These are phyloP conservation scores for Scedosporium aurantiacum DNA, from an alignment of 2,329 filamentous ascomycete species.

Conservation along the genomic window DNA sequence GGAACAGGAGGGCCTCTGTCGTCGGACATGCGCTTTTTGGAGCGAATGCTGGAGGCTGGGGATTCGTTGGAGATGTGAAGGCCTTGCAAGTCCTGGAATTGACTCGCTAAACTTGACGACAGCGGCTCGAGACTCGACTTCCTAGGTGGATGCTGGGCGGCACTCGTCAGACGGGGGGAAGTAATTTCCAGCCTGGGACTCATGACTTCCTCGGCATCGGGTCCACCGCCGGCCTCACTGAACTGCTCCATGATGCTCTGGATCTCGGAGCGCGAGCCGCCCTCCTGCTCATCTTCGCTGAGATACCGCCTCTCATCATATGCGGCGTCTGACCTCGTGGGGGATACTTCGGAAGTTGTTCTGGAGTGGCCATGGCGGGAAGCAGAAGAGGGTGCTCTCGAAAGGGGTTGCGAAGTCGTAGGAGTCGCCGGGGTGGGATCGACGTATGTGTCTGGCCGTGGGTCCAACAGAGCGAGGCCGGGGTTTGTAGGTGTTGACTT, in stretches of 20 bases:
- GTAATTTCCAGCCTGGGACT: conserved; percentile 75
- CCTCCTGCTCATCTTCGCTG: conserved; percentile 55
- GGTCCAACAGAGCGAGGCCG: conserved; percentile 29
- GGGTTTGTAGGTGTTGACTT: conserved; percentile 20
- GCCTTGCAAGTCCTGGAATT: conserved; percentile 36
- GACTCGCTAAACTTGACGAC: conserved; percentile 36
- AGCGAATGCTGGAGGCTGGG: conserved; percentile 21
- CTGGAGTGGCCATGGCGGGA: conserved; percentile 31
- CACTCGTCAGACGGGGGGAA: conserved; percentile 61
- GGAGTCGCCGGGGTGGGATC: conserved; percentile 50
- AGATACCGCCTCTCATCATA: conserved; percentile 46
- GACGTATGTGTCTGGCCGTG: conserved; percentile 35
- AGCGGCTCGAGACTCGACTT: conserved; percentile 76
- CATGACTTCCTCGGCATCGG: conserved; percentile 76
- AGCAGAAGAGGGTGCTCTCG: conserved; percentile 47
- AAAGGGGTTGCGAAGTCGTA: conserved; percentile 41
- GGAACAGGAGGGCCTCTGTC: conserved; percentile 47
- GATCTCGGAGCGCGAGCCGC: conserved; percentile 71
- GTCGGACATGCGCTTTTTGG: conserved; percentile 26
- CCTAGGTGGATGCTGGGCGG: conserved; percentile 64
- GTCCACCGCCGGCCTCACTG: conserved; percentile 60
- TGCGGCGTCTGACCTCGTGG: conserved; percentile 41
- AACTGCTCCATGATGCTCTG: conserved; percentile 98
- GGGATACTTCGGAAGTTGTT: conserved; percentile 30
- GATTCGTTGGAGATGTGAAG: conserved; percentile 29